phyloP scores from a whole-genome alignment of 2,329 filamentous ascomycete genomes.

The Aspergillus sp. region DNA sequence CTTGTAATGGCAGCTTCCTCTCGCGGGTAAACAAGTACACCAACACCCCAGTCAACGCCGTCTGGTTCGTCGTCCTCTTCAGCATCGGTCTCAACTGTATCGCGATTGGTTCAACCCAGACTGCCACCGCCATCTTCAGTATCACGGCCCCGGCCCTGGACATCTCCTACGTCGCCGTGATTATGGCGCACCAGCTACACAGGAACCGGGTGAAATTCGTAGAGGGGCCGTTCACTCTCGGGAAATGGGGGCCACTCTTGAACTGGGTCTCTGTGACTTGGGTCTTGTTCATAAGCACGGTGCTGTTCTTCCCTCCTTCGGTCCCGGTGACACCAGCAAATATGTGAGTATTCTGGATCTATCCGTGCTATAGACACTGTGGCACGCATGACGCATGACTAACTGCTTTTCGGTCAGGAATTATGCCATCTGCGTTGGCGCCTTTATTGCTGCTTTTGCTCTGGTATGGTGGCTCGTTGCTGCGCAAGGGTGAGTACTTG shows the following conservation, averaged over 20 bases:
- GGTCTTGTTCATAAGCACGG: conserved; percentile 61
- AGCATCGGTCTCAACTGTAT: conserved; percentile 52
- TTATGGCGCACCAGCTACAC: conserved; percentile 57
- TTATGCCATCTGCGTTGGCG: conserved; percentile 47
- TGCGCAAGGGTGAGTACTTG: conserved; percentile 36
- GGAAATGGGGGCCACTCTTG: conserved; percentile 53
- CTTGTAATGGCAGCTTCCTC: conserved; percentile 32
- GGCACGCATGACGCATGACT: too few relatives aligned
- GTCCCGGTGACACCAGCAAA: conserved; percentile 48
- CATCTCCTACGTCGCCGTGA: conserved; percentile 58
- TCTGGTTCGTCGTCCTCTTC: conserved; percentile 62
- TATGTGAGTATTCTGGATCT: conserved; percentile 36
- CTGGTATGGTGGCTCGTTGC: conserved; percentile 48
- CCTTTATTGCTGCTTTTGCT: conserved; percentile 49
- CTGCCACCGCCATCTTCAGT: conserved; percentile 50
- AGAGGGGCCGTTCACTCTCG: conserved; percentile 58
- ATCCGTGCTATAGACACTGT: not conserved
- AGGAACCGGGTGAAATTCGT: conserved; percentile 52
- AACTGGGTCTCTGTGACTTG: conserved; percentile 58
- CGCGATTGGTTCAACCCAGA: conserved; percentile 43
- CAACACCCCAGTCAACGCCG: conserved; percentile 59
- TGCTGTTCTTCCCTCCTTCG: conserved; percentile 55
- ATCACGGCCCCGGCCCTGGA: conserved; percentile 54
- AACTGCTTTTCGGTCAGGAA: conserved; percentile 33
- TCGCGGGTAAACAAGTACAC: conserved; percentile 53